Base-by-base conservation (phyloP, 441 rosid genomes). In the Corymbia citriodora region DNA sequence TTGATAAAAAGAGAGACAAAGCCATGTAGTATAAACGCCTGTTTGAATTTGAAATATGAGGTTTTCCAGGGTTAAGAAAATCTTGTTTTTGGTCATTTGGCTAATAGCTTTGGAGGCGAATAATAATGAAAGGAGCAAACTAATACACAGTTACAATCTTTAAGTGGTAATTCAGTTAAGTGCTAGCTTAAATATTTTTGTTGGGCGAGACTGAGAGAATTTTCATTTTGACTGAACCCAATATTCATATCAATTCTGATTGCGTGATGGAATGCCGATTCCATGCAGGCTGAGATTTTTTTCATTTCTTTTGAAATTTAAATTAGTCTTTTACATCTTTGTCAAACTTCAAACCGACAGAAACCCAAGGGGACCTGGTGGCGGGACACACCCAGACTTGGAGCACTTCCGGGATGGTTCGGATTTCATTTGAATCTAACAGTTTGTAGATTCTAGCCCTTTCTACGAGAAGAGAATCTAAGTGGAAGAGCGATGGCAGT, bases 361-460 rank as follows among this genome's bases (percentile, higher is more conserved):
- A 92, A 91, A 92, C 89, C 97, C 95, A 11, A 92, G 93, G 87
- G 88, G 97, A 52, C 94, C 95, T 7, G 95, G 96, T 2, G 88
- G 92, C 1, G 93, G 95, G 63, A 90, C 90, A 85, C 98, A 98
- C 93, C 99, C 99, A 3, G 99, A 96, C 90, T 94, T 98, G 31
- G 94, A 96, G 92, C 97, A 93, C 27, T 95, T 96, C 18, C 93
- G 95, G 6, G 91, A 90, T 59, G 96, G 93, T 89, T 92, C 96
- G 1, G 98, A 95, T 92, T 96, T 93, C 90, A 96, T 98, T 4
- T 98, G 94, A 89, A 29, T 27, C 31, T 10, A 74, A 61, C 68
- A 27, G 16, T 6, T 11, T 5, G 16, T 61, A 5, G 31, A 27
- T 27, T 61, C 31, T 12, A 11, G 31, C 68, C 68, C 8, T 61